Evolutionary conservation across 371 early-diverging fungal genomes (phyloP).

Genomic region (Mucor irregularis): DNA sequence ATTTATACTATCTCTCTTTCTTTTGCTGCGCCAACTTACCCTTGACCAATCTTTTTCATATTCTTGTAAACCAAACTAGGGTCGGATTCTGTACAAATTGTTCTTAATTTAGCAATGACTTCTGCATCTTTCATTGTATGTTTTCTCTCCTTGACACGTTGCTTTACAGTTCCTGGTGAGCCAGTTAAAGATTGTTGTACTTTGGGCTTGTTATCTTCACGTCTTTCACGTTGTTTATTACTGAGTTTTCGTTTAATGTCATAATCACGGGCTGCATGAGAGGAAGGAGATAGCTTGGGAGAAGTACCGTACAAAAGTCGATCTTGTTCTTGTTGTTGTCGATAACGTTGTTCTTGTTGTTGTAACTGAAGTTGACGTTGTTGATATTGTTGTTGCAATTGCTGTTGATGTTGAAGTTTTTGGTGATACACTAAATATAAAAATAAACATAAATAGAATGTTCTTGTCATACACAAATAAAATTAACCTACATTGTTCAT

Average conservation of each 20-base stretch:
- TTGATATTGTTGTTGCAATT: slow-evolving; percentile 20
- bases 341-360: slow-evolving; percentile 8
- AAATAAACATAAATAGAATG: slow-evolving; percentile 1
- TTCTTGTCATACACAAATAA: slow-evolving; percentile 2
- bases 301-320: slow-evolving; percentile 2
- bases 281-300: slow-evolving; percentile 12
- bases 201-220: slow-evolving; percentile 46
- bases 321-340: slow-evolving; percentile 12
- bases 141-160: slow-evolving; percentile 44
- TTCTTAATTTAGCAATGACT: slow-evolving; percentile 81
- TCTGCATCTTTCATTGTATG: slow-evolving; percentile 63
- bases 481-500: slow-evolving; percentile 9
- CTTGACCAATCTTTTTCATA: slow-evolving; percentile 94
- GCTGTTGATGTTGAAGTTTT: slow-evolving; percentile 11
- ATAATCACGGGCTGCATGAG: slow-evolving; percentile 48
- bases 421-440: slow-evolving; percentile 22
- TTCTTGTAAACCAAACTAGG: slow-evolving; percentile 78
- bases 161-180: slow-evolving; percentile 47
- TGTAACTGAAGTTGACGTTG: slow-evolving; percentile 13
- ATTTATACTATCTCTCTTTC: not conserved
- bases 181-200: slow-evolving; percentile 25
- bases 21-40: slow-evolving; percentile 50
- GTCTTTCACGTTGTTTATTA: slow-evolving; percentile 52
- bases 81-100: slow-evolving; percentile 90
- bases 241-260: slow-evolving; percentile 50